A percentile compares a stretch with the other conserved stretches of the same genome.
Conservation (phyloP, 2,329 filamentous ascomycete genomes). For the Elsinoe fawcettii region DNA sequence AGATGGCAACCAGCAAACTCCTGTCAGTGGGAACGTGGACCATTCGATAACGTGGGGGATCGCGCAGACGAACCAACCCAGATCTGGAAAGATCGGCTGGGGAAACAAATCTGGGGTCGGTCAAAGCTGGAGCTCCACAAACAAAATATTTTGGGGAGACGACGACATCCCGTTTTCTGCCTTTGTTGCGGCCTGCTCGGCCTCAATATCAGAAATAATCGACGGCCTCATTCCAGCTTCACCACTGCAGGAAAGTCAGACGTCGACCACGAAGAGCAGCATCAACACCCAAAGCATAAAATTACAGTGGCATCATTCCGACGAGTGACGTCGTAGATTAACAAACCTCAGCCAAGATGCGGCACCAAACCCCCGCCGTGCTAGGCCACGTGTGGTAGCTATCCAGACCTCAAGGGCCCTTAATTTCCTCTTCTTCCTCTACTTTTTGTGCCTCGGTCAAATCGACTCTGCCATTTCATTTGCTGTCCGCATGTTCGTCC, state of each 20-base stretch:
- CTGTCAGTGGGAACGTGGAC: background rate
- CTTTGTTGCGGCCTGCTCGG: too few species aligned
- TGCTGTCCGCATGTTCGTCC: background rate
- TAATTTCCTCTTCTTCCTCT: constrained; percentile 6
- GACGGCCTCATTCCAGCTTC: background rate
- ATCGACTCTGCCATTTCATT: background rate
- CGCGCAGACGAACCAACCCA: background rate
- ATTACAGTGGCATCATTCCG: background rate
- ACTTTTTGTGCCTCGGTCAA: constrained; percentile 6
- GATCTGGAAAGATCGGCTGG: background rate
- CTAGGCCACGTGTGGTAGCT: constrained; percentile 13
- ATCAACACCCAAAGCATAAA: background rate
- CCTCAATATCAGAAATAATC: too few species aligned
- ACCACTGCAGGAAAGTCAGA: background rate
- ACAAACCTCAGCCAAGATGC: background rate
- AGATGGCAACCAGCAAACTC: background rate
- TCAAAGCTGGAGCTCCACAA: background rate
- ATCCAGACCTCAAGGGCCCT: background rate
- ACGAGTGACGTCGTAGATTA: constrained; percentile 8
- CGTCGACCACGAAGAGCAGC: background rate
- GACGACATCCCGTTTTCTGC: too few species aligned
- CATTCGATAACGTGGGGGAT: background rate
- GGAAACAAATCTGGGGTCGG: constrained; percentile 7
- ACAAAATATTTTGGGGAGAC: background rate
- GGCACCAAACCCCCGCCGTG: background rate